Conservation (phyloP, 805 yeast species). For the Geotrichum ghanense region DNA sequence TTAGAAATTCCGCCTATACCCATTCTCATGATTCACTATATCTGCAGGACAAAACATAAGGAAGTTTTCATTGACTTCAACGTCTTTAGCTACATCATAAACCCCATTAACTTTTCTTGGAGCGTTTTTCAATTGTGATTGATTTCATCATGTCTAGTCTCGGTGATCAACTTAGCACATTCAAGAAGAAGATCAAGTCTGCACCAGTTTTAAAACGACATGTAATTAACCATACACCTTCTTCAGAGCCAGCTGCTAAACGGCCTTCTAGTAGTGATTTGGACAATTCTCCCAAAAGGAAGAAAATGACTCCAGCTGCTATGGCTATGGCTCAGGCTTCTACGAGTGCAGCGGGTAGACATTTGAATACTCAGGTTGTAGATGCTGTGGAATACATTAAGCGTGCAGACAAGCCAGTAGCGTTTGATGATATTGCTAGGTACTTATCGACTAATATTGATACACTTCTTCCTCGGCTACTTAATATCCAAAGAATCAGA, state of each 20-base stretch:
- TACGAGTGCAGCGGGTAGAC: slow-evolving; percentile 34
- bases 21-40: too few relatives aligned
- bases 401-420: slow-evolving; percentile 52
- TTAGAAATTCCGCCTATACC: too few relatives aligned
- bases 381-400: slow-evolving; percentile 88
- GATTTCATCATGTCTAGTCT: slow-evolving; percentile 27
- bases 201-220: slow-evolving; percentile 32
- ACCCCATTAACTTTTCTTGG: too few relatives aligned
- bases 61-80: too few relatives aligned
- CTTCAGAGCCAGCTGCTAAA: slow-evolving; percentile 15
- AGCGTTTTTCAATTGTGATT: too few relatives aligned
- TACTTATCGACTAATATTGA: slow-evolving; percentile 54
- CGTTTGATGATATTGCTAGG: slow-evolving; percentile 51
- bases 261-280: slow-evolving; percentile 12
- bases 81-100: too few relatives aligned
- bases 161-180: slow-evolving; percentile 51
- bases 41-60: too few relatives aligned
- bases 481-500: slow-evolving; percentile 66
- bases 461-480: slow-evolving; percentile 58
- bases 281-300: slow-evolving; percentile 11
- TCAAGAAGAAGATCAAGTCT: slow-evolving; percentile 47
- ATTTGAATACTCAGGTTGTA: slow-evolving; percentile 75
- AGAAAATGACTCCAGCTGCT: slow-evolving; percentile 14
- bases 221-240: slow-evolving; percentile 3
- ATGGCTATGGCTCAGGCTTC: slow-evolving; percentile 23